Conservation (phyloP, 768 basidiomycete genomes). For the Leccinum sublutescens region DNA sequence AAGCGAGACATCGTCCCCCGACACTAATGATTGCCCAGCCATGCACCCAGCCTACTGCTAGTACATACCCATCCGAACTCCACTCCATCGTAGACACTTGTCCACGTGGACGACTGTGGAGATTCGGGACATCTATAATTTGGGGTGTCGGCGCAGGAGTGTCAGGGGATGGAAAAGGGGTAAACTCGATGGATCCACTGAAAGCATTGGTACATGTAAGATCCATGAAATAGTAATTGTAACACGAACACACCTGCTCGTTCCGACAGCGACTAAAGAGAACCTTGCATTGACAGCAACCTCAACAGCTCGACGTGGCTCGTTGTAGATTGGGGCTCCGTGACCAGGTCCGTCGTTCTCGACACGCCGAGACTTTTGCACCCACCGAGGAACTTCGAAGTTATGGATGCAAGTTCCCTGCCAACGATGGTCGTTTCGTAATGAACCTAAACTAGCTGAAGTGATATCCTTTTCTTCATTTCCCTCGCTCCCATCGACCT, state of each 20-base stretch:
- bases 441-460: slow-evolving; percentile 6
- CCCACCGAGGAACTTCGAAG: slow-evolving; percentile 73
- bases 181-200: slow-evolving; percentile 67
- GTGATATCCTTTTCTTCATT: slow-evolving; percentile 6
- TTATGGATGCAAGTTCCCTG: slow-evolving; percentile 79
- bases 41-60: slow-evolving; percentile 87
- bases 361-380: slow-evolving; percentile 67
- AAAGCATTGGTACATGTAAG: background rate
- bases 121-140: slow-evolving; percentile 58
- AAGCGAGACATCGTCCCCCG: slow-evolving; percentile 83
- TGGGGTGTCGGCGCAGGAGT: slow-evolving; percentile 59
- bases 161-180: slow-evolving; percentile 65
- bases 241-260: slow-evolving; percentile 47
- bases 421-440: slow-evolving; percentile 42
- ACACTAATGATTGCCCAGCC: slow-evolving; percentile 93
- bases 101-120: slow-evolving; percentile 57
- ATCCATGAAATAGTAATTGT: background rate
- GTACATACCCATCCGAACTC: slow-evolving; percentile 94
- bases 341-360: slow-evolving; percentile 43
- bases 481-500: slow-evolving; percentile 3
- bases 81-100: slow-evolving; percentile 73
- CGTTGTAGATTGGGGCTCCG: slow-evolving; percentile 46
- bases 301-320: slow-evolving; percentile 62
- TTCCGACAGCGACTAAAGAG: slow-evolving; percentile 80
- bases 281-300: slow-evolving; percentile 78